These are phyloP conservation scores for Lepiota venenata DNA, from an alignment of 768 basidiomycete species.

Conservation along the genomic window DNA sequence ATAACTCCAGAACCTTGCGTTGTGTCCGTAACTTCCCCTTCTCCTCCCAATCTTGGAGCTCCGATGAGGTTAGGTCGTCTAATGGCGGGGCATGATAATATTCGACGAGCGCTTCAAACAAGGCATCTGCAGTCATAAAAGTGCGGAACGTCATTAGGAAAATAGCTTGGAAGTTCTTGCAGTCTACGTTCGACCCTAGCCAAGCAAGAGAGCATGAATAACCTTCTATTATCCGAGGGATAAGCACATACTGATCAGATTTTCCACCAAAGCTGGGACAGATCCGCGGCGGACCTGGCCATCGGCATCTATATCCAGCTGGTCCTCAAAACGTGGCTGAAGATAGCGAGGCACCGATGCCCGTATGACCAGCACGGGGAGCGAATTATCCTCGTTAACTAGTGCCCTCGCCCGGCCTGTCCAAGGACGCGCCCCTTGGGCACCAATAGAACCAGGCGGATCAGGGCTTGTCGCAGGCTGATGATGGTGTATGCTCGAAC, in stretches of 20 bases:
- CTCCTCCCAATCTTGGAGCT: slow-evolving; percentile 64
- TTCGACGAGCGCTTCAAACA: slow-evolving; percentile 67
- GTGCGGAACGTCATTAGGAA: slow-evolving; percentile 86
- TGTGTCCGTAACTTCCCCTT: slow-evolving; percentile 62
- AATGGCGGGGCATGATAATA: slow-evolving; percentile 56
- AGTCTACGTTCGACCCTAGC: slow-evolving; percentile 20
- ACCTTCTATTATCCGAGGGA: neutral
- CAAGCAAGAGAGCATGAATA: neutral
- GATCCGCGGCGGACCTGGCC: slow-evolving; percentile 69
- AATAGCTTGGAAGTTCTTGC: slow-evolving; percentile 42
- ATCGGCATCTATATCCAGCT: slow-evolving; percentile 62
- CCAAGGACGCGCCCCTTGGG: slow-evolving; percentile 16
- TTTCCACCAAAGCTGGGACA: slow-evolving; percentile 67
- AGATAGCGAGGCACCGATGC: slow-evolving; percentile 53
- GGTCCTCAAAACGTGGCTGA: slow-evolving; percentile 52
- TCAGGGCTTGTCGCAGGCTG: slow-evolving; percentile 30
- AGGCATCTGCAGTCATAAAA: slow-evolving; percentile 63
- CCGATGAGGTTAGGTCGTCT: slow-evolving; percentile 43
- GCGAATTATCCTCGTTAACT: slow-evolving; percentile 26
- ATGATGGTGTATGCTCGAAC: slow-evolving; percentile 31
- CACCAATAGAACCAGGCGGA: slow-evolving; percentile 21
- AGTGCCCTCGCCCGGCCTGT: slow-evolving; percentile 15
- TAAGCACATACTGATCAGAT: slow-evolving; percentile 33
- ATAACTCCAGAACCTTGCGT: slow-evolving; percentile 51
- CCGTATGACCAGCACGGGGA: slow-evolving; percentile 24